Evolutionary conservation across 371 early-diverging fungal species (phyloP).

Genomic region (Vittaforma corneae): DNA sequence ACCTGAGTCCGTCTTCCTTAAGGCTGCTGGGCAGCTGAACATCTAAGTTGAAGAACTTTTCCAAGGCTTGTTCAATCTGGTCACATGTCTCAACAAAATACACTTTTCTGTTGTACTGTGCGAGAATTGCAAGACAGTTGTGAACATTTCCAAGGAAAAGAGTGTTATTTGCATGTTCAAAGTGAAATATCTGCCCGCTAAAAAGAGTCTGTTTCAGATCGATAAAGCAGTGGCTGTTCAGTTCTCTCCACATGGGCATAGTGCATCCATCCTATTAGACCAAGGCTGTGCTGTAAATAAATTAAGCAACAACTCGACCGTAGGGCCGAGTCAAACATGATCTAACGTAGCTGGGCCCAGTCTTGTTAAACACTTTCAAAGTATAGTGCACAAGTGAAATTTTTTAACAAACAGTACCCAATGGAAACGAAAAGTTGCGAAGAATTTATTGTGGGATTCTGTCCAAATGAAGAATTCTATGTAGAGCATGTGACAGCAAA

Average conservation of each 20-base stretch:
- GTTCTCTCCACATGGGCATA: slow-evolving; percentile 27
- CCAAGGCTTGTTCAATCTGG: slow-evolving; percentile 44
- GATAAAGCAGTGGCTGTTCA: slow-evolving; percentile 21
- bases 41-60: slow-evolving; percentile 69
- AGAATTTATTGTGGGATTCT: slow-evolving; percentile 25
- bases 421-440: too few species aligned
- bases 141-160: slow-evolving; percentile 34
- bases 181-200: slow-evolving; percentile 55
- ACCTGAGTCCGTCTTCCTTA: slow-evolving; percentile 31
- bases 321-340: too few species aligned
- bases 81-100: slow-evolving; percentile 8
- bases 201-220: slow-evolving; percentile 44
- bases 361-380: too few species aligned
- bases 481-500: background rate
- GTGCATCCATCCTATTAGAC: too few species aligned
- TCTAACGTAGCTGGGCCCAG: too few species aligned
- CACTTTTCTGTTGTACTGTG: slow-evolving; percentile 19
- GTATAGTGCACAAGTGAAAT: too few species aligned
- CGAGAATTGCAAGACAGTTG: slow-evolving; percentile 18
- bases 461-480: slow-evolving; percentile 17
- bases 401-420: too few species aligned
- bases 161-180: slow-evolving; percentile 19
- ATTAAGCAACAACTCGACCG: too few species aligned
- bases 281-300: too few species aligned
- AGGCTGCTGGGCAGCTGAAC: slow-evolving; percentile 56